Conservation (phyloP, 2,329 filamentous ascomycete genomes). For the Cadophora sp. region DNA sequence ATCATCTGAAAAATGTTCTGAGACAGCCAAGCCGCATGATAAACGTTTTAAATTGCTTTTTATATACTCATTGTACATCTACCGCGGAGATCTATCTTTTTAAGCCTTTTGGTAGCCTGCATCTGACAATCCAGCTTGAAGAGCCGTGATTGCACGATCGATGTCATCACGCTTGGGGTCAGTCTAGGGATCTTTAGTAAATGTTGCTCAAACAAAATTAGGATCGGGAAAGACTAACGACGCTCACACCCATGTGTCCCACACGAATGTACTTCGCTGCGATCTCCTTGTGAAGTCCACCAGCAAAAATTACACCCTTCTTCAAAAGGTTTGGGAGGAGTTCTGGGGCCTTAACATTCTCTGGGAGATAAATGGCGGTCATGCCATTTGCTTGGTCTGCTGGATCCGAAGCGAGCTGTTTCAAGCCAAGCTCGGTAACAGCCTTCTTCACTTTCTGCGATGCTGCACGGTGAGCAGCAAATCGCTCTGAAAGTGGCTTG, state of each 20-base stretch:
- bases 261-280: conserved; percentile 93
- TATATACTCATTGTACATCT: conserved; percentile 16
- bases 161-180: conserved; percentile 82
- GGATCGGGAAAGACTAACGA: conserved; percentile 58
- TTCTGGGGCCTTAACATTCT: conserved; percentile 80
- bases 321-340: conserved; percentile 84
- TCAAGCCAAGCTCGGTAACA: conserved; percentile 79
- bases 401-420: conserved; percentile 83
- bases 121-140: conserved; percentile 78
- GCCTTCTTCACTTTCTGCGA: conserved; percentile 89
- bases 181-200: conserved; percentile 53
- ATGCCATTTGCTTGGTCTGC: conserved; percentile 96
- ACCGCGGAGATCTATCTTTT: conserved; percentile 12
- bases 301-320: conserved; percentile 92
- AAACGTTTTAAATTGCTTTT: conserved; percentile 28
- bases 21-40: neutral
- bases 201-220: neutral
- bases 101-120: conserved; percentile 64
- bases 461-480: conserved; percentile 78
- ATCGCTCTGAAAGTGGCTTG: conserved; percentile 81
- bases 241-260: conserved; percentile 96
- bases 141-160: conserved; percentile 79
- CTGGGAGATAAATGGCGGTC: conserved; percentile 96
- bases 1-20: conserved; percentile 7
- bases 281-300: conserved; percentile 95